Conservation (phyloP, 164 flowering plant genomes). For the Hamamelis virginiana region DNA sequence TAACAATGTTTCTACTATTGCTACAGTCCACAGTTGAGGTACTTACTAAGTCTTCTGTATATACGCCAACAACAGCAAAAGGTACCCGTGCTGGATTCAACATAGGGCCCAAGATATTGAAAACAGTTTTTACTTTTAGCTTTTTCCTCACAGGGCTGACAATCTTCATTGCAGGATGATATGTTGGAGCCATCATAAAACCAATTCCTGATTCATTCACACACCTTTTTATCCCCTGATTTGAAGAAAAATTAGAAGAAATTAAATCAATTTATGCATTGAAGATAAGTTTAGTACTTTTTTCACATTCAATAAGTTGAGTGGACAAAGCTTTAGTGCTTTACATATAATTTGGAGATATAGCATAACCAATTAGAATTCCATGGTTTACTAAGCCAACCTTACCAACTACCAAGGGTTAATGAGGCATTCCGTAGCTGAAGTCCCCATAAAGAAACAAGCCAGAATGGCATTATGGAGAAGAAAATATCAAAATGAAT, state of each 20-base stretch:
- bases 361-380: too few relatives aligned
- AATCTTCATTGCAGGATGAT: conserved; percentile 94
- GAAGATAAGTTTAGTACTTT: not conserved
- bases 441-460: too few relatives aligned
- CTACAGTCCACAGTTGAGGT: not conserved
- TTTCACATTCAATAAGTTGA: conserved; percentile 1
- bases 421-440: too few relatives aligned
- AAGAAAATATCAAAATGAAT: too few relatives aligned
- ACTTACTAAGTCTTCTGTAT: conserved; percentile 68
- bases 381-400: too few relatives aligned
- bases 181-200: conserved; percentile 89
- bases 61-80: conserved; percentile 93
- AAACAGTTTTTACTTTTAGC: conserved; percentile 87
- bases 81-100: conserved; percentile 85
- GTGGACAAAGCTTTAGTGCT: not conserved
- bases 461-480: too few relatives aligned
- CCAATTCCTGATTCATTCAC: conserved; percentile 85
- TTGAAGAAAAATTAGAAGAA: conserved; percentile 17
- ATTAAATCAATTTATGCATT: not conserved
- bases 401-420: too few relatives aligned
- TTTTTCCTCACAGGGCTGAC: conserved; percentile 84
- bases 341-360: not conserved
- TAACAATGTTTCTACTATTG: not conserved
- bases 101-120: conserved; percentile 92
- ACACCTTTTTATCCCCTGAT: conserved; percentile 67